Conservation (phyloP, 768 basidiomycete species). For the Auricularia auricula-judae region DNA sequence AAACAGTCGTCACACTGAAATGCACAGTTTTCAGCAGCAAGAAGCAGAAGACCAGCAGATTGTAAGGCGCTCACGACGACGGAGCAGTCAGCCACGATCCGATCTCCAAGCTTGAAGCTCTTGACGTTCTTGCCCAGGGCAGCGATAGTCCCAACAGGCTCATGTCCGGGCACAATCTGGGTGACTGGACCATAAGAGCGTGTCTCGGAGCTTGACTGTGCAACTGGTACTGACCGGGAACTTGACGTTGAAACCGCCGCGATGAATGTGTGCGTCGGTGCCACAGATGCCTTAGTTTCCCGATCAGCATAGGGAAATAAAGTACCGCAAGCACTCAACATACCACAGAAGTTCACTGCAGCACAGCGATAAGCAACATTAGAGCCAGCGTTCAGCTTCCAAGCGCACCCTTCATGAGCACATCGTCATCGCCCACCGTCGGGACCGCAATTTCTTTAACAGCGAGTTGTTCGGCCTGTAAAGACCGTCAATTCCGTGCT, state of each 20-base stretch:
- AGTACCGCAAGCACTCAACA: constrained; percentile 6
- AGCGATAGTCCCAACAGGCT: constrained; percentile 61
- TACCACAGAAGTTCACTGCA: constrained; percentile 29
- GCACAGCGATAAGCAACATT: neutral
- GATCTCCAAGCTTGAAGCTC: constrained; percentile 66
- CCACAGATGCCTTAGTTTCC: constrained; percentile 39
- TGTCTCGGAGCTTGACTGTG: constrained; percentile 6
- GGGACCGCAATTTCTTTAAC: constrained; percentile 60
- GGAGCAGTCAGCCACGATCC: constrained; percentile 60
- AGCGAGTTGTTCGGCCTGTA: neutral
- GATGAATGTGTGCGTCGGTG: constrained; percentile 54
- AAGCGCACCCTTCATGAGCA: constrained; percentile 56
- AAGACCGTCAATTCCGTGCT: neutral
- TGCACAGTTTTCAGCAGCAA: too few relatives aligned
- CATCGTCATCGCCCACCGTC: constrained; percentile 51
- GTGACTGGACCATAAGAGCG: neutral
- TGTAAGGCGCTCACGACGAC: constrained; percentile 49
- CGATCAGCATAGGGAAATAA: constrained; percentile 8
- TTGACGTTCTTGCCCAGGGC: constrained; percentile 72
- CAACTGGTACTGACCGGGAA: constrained; percentile 38
- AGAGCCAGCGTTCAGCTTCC: too few relatives aligned
- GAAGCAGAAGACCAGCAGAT: too few relatives aligned
- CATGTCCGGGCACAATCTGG: constrained; percentile 64
- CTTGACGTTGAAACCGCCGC: constrained; percentile 61
- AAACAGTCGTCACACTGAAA: constrained; percentile 72